Evolutionary conservation across 495 filamentous ascomycete species (phyloP).

Genomic region (Schizothecium vesticola): DNA sequence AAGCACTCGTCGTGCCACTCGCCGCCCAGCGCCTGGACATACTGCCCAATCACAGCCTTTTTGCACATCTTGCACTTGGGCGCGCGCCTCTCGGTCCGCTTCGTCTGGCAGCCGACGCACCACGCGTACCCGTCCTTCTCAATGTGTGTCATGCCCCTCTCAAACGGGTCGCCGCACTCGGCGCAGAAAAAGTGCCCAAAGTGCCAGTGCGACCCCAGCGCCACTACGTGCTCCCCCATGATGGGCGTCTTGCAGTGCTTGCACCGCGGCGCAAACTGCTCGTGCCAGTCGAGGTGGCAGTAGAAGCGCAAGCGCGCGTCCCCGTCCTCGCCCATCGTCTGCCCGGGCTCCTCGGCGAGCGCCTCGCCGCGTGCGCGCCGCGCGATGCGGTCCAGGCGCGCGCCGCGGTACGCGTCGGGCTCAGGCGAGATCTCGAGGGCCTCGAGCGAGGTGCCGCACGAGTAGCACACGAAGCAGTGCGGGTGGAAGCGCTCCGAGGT

Average conservation of each 20-base stretch:
- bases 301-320: constrained; percentile 75
- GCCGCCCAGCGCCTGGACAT: constrained; percentile 76
- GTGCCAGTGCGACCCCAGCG: constrained; percentile 92
- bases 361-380: constrained; percentile 55
- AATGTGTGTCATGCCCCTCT: constrained; percentile 75
- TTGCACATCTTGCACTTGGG: constrained; percentile 83
- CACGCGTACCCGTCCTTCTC: constrained; percentile 99
- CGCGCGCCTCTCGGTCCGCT: constrained; percentile 64
- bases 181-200: constrained; percentile 99
- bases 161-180: constrained; percentile 96
- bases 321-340: constrained; percentile 61
- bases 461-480: constrained; percentile 84
- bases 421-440: constrained; percentile 95
- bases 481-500: constrained; percentile 75
- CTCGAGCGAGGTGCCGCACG: constrained; percentile 83
- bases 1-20: constrained; percentile 97
- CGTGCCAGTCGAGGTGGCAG: constrained; percentile 97
- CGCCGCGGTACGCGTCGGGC: constrained; percentile 61
- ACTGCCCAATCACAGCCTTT: constrained; percentile 77
- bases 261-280: constrained; percentile 86
- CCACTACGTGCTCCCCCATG: constrained; percentile 88
- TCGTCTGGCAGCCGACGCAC: constrained; percentile 91
- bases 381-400: constrained; percentile 64
- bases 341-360: constrained; percentile 47
- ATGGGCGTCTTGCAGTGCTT: constrained; percentile 98